phyloP scores from a whole-genome alignment of 75 land plant genomes.

The Adiantum capillusveneris region DNA sequence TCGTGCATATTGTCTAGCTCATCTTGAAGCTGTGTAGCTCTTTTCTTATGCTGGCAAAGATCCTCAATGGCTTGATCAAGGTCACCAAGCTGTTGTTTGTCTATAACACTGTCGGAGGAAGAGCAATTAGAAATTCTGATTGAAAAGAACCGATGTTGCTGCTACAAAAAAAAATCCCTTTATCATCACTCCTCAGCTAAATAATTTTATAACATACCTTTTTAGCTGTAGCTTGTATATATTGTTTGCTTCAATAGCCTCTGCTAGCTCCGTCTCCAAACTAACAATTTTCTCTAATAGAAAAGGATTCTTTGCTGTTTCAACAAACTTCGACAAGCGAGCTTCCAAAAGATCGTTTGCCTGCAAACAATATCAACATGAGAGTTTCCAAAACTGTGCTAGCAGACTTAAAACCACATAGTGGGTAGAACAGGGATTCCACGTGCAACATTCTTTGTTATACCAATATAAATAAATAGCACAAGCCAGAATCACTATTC shows the following conservation, averaged over 20 bases:
- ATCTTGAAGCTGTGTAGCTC: conserved; percentile 1
- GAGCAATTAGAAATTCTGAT: conserved; percentile 15
- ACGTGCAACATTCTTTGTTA: too few relatives aligned
- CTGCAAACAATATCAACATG: conserved; percentile 10
- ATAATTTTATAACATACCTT: conserved; percentile 6
- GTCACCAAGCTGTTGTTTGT: conserved; percentile 16
- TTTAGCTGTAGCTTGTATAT: conserved; percentile 25
- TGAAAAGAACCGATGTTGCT: neutral
- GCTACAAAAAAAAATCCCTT: neutral
- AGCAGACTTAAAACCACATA: too few relatives aligned
- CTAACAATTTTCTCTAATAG: conserved; percentile 21
- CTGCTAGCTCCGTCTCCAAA: conserved; percentile 30
- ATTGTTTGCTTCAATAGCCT: conserved; percentile 25
- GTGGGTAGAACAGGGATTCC: too few relatives aligned
- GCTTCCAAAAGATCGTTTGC: conserved; percentile 21
- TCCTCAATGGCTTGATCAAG: conserved; percentile 7
- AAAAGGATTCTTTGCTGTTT: conserved; percentile 13
- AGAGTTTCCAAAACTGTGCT: too few relatives aligned
- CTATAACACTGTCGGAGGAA: conserved; percentile 12
- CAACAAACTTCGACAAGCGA: conserved; percentile 16
- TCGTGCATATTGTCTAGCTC: neutral
- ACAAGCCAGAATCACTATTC: too few relatives aligned
- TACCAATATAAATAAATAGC: too few relatives aligned
- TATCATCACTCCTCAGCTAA: neutral
- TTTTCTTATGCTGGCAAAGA: neutral